Evolutionary conservation across 1,284 basidiomycete genomes (phyloP), one percentile per base, ranked within the genome.

Genomic region (Pascua guehoae): DNA sequence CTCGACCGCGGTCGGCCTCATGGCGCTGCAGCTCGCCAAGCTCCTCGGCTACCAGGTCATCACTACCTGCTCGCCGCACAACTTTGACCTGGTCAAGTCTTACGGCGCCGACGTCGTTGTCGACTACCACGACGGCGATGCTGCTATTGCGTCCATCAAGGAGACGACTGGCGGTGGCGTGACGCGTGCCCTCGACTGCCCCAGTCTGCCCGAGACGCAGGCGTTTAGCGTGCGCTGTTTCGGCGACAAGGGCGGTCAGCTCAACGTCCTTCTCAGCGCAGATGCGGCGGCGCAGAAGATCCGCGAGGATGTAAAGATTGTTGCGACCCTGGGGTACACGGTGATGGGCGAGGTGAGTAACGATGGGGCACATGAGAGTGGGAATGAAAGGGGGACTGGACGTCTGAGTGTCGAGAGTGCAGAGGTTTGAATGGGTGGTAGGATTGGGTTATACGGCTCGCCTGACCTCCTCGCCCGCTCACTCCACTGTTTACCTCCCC

Each of bases 1-100:
- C 11, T 70, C 79, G 12, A 74, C 77, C 9, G 67, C 75, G 8
- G 78, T 81, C 47, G 81, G 81, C 0, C 64, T 78, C 47, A 81
- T 74, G 64, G 77, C 78, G 2, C 61, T 81, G 37, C 79, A 81
- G 61, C 69, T 82, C 48, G 78, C 77, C 40, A 77, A 76, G 59
- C 56, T 72, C 9, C 63, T 78, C 0, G 81, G 80, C 12, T 78
- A 78, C 69, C 73, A 72, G 47, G 78, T 81, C 50, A 68, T 77
- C 51, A 70, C 77, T 4, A 75, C 76, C 15, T 69, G 76, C 41
- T 79, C 78, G 9, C 73, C 76, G 8, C 71, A 71, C 49, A 79
- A 80, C 62, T 73, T 67, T 54, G 75, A 74, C 8, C 67, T 79
- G 7, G 63, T 79, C 57, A 77, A 77, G 63, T 60, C 66, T 9